Evolutionary conservation across 202 grass and related monocot genomes (phyloP), one percentile per base, ranked within the genome.

Genomic region (Hordeum pubiflorum): DNA sequence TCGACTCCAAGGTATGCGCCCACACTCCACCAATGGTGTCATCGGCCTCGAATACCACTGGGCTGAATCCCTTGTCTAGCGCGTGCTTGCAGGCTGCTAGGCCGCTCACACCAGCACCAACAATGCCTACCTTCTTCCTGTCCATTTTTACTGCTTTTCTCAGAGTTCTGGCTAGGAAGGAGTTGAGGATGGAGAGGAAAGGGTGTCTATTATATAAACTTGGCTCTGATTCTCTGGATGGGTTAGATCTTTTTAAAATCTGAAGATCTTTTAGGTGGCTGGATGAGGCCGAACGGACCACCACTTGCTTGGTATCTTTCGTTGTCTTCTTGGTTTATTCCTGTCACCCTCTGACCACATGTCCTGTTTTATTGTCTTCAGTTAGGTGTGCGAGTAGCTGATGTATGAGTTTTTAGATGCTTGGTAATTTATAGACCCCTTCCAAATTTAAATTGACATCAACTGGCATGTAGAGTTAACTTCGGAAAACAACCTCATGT

Each of bases 51-150:
- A 91, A 91, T 10, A 94, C 88, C 21, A 91, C 66, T 0, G 94
- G 88, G 9, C 77, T 79, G 52, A 97, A 92, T 17, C 91, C 94
- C 37, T 72, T 88, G 43, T 92, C 91, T 0, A 92, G 22, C 0
- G 56, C 63, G 63, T 97, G 92, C 88, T 97, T 97, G 91, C 94
- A 97, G 38, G 90, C 91, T 20, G 90, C 86, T 21, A 94, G 84
- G 60, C 94, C 94, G 21, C 91, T 97, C 54, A 97, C 84, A 24
- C 91, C 94, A 6, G 94, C 91, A 0, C 94, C 94, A 21, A 97
- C 75, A 9, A 94, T 97, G 40, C 85, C 91, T 2, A 71, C 78
- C 34, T 74, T 83, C 72, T 84, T 97, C 61, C 18, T 72, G 13
- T 78, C 33, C 83, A 92, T 88, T 60, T 20, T 29, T 65, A 41